These are phyloP conservation scores for Ceratocystis ficicola DNA, from an alignment of 2,329 filamentous ascomycete species.

Conservation along the genomic window DNA sequence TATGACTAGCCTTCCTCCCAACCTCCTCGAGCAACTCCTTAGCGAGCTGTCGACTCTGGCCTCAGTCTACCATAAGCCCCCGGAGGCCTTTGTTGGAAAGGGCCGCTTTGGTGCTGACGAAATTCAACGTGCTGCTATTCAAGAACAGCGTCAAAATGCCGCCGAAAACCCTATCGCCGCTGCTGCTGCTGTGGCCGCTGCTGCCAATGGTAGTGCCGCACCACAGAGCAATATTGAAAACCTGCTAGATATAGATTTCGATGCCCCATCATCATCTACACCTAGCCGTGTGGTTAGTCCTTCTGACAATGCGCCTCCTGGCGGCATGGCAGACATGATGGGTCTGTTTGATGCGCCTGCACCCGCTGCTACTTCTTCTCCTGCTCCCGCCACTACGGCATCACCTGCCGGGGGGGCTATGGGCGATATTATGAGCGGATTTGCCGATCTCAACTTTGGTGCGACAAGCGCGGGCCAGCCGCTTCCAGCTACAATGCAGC, in stretches of 20 bases:
- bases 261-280: constrained; percentile 77
- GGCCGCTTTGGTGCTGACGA: constrained; percentile 88
- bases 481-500: constrained; percentile 50
- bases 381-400: constrained; percentile 28
- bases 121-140: constrained; percentile 88
- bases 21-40: constrained; percentile 80
- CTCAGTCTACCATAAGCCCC: constrained; percentile 96
- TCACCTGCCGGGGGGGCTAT: constrained; percentile 42
- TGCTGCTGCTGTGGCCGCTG: constrained; percentile 53
- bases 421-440: constrained; percentile 83
- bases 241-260: constrained; percentile 89
- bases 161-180: constrained; percentile 90
- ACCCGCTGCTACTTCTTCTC: constrained; percentile 38
- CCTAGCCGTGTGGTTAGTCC: constrained; percentile 59
- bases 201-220: constrained; percentile 42
- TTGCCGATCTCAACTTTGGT: constrained; percentile 67
- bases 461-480: constrained; percentile 44
- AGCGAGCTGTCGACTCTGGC: constrained; percentile 85
- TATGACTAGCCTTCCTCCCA: constrained; percentile 74
- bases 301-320: constrained; percentile 32
- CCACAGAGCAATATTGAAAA: constrained; percentile 80
- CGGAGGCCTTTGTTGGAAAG: constrained; percentile 94
- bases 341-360: constrained; percentile 59
- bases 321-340: constrained; percentile 51
- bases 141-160: constrained; percentile 86